Conservation (phyloP, 768 basidiomycete genomes). For the Auricularia sp. region DNA sequence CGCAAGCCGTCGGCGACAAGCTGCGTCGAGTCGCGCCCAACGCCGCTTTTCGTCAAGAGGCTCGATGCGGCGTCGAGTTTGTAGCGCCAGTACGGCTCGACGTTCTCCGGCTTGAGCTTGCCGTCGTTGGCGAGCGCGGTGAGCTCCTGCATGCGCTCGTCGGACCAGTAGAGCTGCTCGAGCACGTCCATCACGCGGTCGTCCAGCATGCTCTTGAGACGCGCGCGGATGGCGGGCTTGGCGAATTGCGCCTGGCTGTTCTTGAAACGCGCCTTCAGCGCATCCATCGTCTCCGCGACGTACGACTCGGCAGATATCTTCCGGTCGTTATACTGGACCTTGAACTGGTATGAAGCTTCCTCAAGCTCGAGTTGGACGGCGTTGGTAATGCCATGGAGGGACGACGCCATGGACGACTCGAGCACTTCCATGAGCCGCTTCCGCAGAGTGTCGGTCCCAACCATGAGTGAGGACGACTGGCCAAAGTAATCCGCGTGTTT, state of each 20-base stretch:
- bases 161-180: constrained; percentile 94
- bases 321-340: constrained; percentile 95
- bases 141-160: constrained; percentile 75
- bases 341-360: constrained; percentile 97
- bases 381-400: constrained; percentile 91
- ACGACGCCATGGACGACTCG: constrained; percentile 95
- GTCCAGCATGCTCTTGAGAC: constrained; percentile 87
- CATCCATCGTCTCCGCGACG: constrained; percentile 93
- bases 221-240: constrained; percentile 78
- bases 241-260: constrained; percentile 77
- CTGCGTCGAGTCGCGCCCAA: constrained; percentile 87
- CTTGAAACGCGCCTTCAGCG: constrained; percentile 82
- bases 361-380: constrained; percentile 96
- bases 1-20: constrained; percentile 92
- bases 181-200: constrained; percentile 96
- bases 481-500: constrained; percentile 54
- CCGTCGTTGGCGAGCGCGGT: constrained; percentile 58
- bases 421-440: constrained; percentile 92
- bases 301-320: constrained; percentile 93
- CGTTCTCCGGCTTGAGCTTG: constrained; percentile 58
- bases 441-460: constrained; percentile 85
- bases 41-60: constrained; percentile 88
- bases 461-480: constrained; percentile 58
- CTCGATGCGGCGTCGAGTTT: constrained; percentile 93
- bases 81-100: constrained; percentile 91